Percentiles rank a stretch among this genome's conserved stretches.
Conservation (phyloP, 2,329 filamentous ascomycete genomes). For the Alternaria sp. region DNA sequence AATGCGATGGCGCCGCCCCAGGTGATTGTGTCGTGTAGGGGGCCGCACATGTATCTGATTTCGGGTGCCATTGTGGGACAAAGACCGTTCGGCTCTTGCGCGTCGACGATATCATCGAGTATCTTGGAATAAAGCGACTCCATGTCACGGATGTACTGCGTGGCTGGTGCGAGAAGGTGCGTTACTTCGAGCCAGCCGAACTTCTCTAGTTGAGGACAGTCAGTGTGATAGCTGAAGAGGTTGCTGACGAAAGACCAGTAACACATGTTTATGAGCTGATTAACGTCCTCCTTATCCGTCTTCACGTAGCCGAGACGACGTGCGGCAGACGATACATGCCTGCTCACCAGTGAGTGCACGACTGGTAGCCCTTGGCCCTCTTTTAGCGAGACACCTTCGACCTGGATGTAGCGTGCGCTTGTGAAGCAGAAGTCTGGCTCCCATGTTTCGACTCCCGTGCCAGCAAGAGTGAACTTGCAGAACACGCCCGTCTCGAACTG, state of each 20-base stretch:
- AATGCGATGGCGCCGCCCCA: slow-evolving; percentile 51
- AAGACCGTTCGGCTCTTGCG: slow-evolving; percentile 54
- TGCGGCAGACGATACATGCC: slow-evolving; percentile 51
- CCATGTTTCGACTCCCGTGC: slow-evolving; percentile 44
- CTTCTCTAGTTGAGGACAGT: slow-evolving; percentile 49
- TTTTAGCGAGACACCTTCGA: slow-evolving; percentile 47
- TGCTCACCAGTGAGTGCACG: slow-evolving; percentile 44
- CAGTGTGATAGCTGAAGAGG: slow-evolving; percentile 53
- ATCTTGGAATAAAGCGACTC: slow-evolving; percentile 57
- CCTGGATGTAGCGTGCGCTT: slow-evolving; percentile 51
- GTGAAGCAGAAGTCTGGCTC: slow-evolving; percentile 53
- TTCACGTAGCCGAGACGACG: slow-evolving; percentile 46
- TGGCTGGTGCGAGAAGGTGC: slow-evolving; percentile 52
- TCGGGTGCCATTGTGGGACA: slow-evolving; percentile 58
- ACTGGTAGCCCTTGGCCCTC: slow-evolving; percentile 34
- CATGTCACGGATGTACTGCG: slow-evolving; percentile 49
- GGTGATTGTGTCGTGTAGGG: slow-evolving; percentile 56
- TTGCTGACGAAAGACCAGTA: slow-evolving; percentile 53
- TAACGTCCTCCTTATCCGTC: slow-evolving; percentile 52
- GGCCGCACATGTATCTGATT: slow-evolving; percentile 58
- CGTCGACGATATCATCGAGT: slow-evolving; percentile 55
- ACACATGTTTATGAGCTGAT: slow-evolving; percentile 52
- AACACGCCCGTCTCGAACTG: slow-evolving; percentile 49
- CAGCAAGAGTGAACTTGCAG: slow-evolving; percentile 47
- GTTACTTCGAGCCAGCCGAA: slow-evolving; percentile 59